phyloP scores from a whole-genome alignment of 2,329 filamentous ascomycete genomes.

The Colletotrichum coccodes region DNA sequence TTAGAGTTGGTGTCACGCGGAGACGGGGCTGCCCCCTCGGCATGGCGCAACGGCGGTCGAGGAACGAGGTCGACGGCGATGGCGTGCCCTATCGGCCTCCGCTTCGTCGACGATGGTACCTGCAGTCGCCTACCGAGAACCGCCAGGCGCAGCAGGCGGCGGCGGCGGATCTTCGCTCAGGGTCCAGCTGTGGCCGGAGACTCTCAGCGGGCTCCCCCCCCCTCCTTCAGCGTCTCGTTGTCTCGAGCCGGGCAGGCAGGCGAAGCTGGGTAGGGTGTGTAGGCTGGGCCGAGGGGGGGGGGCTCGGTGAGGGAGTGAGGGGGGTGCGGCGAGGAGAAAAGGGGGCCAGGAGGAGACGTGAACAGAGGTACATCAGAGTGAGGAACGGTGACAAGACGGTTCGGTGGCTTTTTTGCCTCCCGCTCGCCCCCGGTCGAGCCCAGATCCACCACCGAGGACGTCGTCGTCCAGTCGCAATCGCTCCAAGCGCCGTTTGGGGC shows the following conservation, averaged over 20 bases:
- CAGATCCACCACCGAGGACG: neutral
- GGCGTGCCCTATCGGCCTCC: constrained; percentile 12
- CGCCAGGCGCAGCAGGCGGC: constrained; percentile 2
- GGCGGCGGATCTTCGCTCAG: neutral
- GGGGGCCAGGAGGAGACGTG: neutral
- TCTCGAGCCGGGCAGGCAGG: constrained; percentile 1
- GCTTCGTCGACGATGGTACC: constrained; percentile 2
- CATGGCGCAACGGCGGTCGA: neutral
- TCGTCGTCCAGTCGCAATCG: constrained; percentile 22
- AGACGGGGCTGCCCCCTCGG: neutral
- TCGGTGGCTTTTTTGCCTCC: constrained; percentile 25
- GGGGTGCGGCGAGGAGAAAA: neutral
- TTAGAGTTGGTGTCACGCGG: neutral
- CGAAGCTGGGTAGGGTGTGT: neutral
- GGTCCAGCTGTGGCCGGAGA: neutral
- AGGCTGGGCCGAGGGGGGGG: neutral
- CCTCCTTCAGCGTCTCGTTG: constrained; percentile 1
- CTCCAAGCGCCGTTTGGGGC: constrained; percentile 28
- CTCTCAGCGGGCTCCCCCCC: neutral
- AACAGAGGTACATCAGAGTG: neutral
- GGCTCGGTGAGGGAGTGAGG: neutral
- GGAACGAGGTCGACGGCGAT: neutral
- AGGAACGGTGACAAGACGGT: constrained; percentile 15
- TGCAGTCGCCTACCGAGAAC: constrained; percentile 13
- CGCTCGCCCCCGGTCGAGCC: neutral